Percentiles rank a stretch among this genome's conserved stretches.
Conservation (phyloP, 164 flowering plant species). For the Stephania yunnanensis region DNA sequence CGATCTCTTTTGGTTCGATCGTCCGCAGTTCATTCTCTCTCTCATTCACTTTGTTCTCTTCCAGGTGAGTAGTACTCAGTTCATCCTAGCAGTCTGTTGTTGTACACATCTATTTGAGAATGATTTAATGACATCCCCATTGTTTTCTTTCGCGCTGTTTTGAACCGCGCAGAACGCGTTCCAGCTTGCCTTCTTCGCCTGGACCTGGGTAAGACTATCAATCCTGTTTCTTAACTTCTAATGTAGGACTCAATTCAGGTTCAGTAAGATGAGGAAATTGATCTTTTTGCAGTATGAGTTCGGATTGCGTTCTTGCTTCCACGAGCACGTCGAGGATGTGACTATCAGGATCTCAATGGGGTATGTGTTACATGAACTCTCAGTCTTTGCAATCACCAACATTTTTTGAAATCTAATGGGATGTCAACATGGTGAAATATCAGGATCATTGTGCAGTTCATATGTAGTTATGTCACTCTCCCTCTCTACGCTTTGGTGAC, state of each 20-base stretch:
- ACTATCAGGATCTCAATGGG: not conserved
- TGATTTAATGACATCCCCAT: not conserved
- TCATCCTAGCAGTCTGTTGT: not conserved
- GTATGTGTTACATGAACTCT: not conserved
- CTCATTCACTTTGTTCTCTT: not conserved
- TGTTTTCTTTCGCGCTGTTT: not conserved
- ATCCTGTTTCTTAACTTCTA: not conserved
- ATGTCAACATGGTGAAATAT: not conserved
- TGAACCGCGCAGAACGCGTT: not conserved
- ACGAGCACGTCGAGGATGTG: not conserved
- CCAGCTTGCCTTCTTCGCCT: not conserved
- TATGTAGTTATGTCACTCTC: not conserved
- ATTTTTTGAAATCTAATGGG: not conserved
- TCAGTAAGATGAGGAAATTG: not conserved
- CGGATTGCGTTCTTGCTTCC: not conserved
- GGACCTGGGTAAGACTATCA: not conserved
- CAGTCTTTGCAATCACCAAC: not conserved
- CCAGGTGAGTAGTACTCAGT: not conserved
- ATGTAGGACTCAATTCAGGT: not conserved
- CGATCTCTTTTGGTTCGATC: not conserved
- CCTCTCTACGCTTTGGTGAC: not conserved
- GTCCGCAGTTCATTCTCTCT: not conserved
- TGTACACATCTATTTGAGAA: not conserved
- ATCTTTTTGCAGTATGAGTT: not conserved
- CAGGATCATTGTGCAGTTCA: not conserved